Conservation (phyloP, 2,329 filamentous ascomycete species). For the Colletotrichum gigasporum region DNA sequence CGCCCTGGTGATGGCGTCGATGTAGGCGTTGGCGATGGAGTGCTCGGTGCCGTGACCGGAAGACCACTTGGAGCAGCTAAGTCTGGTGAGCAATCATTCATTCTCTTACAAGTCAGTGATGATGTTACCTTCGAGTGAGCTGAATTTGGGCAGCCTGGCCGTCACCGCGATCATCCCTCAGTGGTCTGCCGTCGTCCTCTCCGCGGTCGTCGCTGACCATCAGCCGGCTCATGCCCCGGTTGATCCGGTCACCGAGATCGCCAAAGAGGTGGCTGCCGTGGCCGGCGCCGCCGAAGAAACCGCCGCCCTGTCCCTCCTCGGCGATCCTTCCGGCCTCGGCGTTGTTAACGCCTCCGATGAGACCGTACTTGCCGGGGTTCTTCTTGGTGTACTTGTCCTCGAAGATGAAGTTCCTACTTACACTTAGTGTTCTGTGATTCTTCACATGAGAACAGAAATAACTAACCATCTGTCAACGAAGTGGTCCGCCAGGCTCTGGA, state of each 20-base stretch:
- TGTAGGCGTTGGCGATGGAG: conserved; percentile 88
- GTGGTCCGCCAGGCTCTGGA: conserved; percentile 78
- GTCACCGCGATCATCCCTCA: conserved; percentile 32
- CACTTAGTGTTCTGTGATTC: conserved; percentile 20
- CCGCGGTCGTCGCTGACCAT: conserved; percentile 45
- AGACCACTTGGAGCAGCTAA: conserved; percentile 61
- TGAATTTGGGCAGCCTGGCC: conserved; percentile 55
- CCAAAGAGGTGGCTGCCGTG: conserved; percentile 49
- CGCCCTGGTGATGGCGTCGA: conserved; percentile 73
- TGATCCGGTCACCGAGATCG: conserved; percentile 54
- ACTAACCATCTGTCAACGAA: conserved; percentile 82
- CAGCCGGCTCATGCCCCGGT: conserved; percentile 49
- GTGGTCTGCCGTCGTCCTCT: conserved; percentile 33
- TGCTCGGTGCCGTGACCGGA: conserved; percentile 67
- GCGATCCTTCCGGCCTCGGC: conserved; percentile 21
- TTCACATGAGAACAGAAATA: not conserved
- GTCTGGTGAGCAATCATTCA: conserved; percentile 11
- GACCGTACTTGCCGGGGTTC: conserved; percentile 60
- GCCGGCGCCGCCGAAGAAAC: conserved; percentile 32
- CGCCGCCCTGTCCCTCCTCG: conserved; percentile 27
- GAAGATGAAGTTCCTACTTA: conserved; percentile 80
- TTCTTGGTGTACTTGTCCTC: conserved; percentile 77
- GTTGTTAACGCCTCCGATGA: conserved; percentile 34
- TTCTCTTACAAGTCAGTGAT: not conserved
- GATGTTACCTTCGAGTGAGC: conserved; percentile 56